Conservation (phyloP, 768 basidiomycete species). For the Tricholoma sp. region DNA sequence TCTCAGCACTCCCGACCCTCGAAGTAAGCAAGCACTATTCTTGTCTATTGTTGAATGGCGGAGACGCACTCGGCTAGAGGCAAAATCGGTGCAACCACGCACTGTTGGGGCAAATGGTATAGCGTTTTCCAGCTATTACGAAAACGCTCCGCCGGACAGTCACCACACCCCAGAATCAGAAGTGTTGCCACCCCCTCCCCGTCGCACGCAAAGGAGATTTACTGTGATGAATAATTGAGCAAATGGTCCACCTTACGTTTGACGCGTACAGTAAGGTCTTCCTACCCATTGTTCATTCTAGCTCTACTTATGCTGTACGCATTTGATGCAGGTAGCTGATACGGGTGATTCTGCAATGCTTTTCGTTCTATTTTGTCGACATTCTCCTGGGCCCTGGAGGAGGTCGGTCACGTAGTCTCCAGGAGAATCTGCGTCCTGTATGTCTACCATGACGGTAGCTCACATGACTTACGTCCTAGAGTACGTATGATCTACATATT, state of each 20-base stretch:
- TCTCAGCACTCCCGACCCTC: slow-evolving; percentile 7
- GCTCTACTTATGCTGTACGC: not conserved
- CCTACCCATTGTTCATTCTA: not conserved
- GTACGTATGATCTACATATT: no score
- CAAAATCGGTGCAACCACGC: slow-evolving; percentile 16
- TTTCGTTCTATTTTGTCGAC: not conserved
- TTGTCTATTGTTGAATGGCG: slow-evolving; percentile 27
- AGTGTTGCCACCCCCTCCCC: slow-evolving; percentile 16
- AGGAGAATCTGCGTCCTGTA: not conserved
- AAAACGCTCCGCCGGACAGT: slow-evolving; percentile 18
- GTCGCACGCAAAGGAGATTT: slow-evolving; percentile 19
- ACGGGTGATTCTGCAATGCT: not conserved
- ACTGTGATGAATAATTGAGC: slow-evolving; percentile 28
- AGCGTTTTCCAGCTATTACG: slow-evolving; percentile 28
- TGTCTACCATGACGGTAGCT: not conserved
- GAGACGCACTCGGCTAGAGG: slow-evolving; percentile 22
- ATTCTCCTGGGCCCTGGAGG: not conserved
- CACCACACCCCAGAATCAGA: slow-evolving; percentile 14
- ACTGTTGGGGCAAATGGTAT: slow-evolving; percentile 23
- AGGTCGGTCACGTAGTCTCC: not conserved
- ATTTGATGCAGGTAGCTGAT: no score
- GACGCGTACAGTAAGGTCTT: not conserved
- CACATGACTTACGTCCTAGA: not conserved
- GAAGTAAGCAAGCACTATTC: slow-evolving; percentile 9
- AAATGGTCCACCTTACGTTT: no score